These are phyloP conservation scores for Sugiyamaella sp. DNA, from an alignment of 1,139 yeast genomes.

Conservation along the genomic window DNA sequence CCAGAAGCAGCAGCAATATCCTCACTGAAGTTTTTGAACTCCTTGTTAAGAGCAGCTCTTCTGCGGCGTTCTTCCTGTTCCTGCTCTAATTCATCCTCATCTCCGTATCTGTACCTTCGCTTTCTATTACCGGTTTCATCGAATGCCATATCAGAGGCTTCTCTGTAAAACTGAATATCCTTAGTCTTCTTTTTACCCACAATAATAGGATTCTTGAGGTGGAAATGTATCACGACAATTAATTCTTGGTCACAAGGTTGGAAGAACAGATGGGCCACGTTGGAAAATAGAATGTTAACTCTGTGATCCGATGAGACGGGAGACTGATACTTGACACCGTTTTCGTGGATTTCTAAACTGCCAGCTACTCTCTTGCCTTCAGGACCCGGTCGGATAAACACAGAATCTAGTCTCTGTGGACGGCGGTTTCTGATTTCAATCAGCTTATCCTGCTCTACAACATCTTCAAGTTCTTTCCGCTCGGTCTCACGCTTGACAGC, in stretches of 20 bases:
- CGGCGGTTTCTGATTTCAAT: slow-evolving; percentile 79
- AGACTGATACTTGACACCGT: slow-evolving; percentile 92
- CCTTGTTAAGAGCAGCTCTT: slow-evolving; percentile 87
- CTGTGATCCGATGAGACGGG: slow-evolving; percentile 76
- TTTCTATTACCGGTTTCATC: slow-evolving; percentile 97
- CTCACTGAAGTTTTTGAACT: slow-evolving; percentile 87
- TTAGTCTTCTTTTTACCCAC: slow-evolving; percentile 95
- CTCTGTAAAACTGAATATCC: slow-evolving; percentile 95
- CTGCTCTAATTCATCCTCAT: slow-evolving; percentile 97
- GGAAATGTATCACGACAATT: slow-evolving; percentile 89
- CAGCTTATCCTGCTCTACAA: slow-evolving; percentile 87
- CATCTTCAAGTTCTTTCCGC: slow-evolving; percentile 91
- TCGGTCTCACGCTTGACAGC: slow-evolving; percentile 90
- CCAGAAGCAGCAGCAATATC: slow-evolving; percentile 84
- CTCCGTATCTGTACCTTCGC: slow-evolving; percentile 90
- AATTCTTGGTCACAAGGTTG: slow-evolving; percentile 96
- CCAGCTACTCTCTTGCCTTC: slow-evolving; percentile 96
- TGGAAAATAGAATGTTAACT: slow-evolving; percentile 85
- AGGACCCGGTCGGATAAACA: slow-evolving; percentile 92
- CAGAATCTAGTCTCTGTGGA: slow-evolving; percentile 83
- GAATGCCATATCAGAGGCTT: slow-evolving; percentile 93
- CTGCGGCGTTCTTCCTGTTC: slow-evolving; percentile 98
- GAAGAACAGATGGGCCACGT: slow-evolving; percentile 90
- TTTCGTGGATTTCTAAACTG: slow-evolving; percentile 86
- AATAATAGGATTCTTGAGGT: slow-evolving; percentile 88